A percentile compares a stretch with the other conserved stretches of the same genome.
Conservation (phyloP, 2,329 filamentous ascomycete species). For the Aspergillus aculeatinus region DNA sequence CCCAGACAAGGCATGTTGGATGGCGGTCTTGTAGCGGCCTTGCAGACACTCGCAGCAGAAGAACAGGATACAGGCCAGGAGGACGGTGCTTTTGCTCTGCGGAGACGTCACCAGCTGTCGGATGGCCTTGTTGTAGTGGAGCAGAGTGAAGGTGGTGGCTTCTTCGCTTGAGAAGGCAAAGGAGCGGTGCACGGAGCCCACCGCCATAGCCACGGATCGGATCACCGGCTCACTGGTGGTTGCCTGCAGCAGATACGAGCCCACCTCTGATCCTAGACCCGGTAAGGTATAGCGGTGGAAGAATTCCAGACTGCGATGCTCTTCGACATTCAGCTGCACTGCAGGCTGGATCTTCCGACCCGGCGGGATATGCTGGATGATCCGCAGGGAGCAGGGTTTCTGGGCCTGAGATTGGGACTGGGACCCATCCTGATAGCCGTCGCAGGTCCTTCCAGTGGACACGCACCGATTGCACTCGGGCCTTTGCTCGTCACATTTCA, state of each 20-base stretch:
- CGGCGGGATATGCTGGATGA: conserved; percentile 1
- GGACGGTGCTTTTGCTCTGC: background rate
- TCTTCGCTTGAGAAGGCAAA: background rate
- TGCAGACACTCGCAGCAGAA: conserved; percentile 3
- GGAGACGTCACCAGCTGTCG: background rate
- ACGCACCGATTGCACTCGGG: conserved; percentile 1
- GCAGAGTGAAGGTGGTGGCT: background rate
- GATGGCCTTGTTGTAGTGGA: conserved; percentile 5
- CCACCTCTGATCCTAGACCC: background rate
- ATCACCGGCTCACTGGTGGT: conserved; percentile 1
- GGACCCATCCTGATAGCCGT: background rate
- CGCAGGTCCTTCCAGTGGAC: conserved; percentile 6
- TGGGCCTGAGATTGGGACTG: background rate
- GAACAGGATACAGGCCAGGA: background rate
- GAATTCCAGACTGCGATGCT: background rate
- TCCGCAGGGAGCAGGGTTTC: background rate
- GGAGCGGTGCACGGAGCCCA: conserved; percentile 3
- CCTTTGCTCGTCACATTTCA: conserved; percentile 6
- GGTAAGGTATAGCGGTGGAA: conserved; percentile 1
- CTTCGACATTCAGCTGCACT: background rate
- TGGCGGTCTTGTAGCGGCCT: background rate
- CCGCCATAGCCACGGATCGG: conserved; percentile 1
- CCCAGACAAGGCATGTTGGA: background rate
- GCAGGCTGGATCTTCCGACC: background rate
- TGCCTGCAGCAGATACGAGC: background rate